Evolutionary conservation across 768 basidiomycete genomes (phyloP).

Genomic region (Rhodotorula paludigena): DNA sequence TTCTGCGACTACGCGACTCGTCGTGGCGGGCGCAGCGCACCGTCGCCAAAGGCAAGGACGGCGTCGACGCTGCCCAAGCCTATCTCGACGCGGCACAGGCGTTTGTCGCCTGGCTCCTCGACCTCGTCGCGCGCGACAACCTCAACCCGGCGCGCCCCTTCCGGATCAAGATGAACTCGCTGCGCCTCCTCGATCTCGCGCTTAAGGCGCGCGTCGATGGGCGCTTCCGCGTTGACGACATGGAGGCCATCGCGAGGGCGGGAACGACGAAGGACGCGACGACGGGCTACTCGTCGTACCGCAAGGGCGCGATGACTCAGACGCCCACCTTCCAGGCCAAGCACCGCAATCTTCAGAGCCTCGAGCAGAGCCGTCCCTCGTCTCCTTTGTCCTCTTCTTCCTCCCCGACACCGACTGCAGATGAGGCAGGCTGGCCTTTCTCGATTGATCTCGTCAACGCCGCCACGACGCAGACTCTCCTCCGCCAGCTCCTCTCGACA

Average conservation of each 20-base stretch:
- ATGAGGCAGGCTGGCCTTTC: slow-evolving; percentile 22
- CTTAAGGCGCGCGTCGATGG: slow-evolving; percentile 32
- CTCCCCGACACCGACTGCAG: neutral
- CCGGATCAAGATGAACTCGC: slow-evolving; percentile 35
- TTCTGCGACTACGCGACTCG: slow-evolving; percentile 32
- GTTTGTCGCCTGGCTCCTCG: slow-evolving; percentile 15
- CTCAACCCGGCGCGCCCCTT: slow-evolving; percentile 34
- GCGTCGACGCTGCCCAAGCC: slow-evolving; percentile 2
- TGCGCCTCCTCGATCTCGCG: slow-evolving; percentile 32
- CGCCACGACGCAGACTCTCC: slow-evolving; percentile 25
- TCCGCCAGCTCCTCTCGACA: slow-evolving; percentile 33
- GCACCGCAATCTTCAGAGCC: slow-evolving; percentile 5
- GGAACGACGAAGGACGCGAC: slow-evolving; percentile 2
- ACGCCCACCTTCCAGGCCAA: slow-evolving; percentile 19
- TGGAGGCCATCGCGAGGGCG: neutral
- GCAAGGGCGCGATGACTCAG: slow-evolving; percentile 25
- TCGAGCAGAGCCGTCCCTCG: neutral
- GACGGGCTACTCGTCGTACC: slow-evolving; percentile 31
- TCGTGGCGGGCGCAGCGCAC: slow-evolving; percentile 22
- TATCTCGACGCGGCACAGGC: slow-evolving; percentile 18
- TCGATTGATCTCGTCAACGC: slow-evolving; percentile 23
- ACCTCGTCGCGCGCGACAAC: slow-evolving; percentile 11
- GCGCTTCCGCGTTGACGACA: slow-evolving; percentile 12
- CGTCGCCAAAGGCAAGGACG: slow-evolving; percentile 23
- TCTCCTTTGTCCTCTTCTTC: neutral